Evolutionary conservation across 164 flowering plant species (phyloP), one percentile per base, ranked within the genome.

Genomic region (Nymphaea thermarum): DNA sequence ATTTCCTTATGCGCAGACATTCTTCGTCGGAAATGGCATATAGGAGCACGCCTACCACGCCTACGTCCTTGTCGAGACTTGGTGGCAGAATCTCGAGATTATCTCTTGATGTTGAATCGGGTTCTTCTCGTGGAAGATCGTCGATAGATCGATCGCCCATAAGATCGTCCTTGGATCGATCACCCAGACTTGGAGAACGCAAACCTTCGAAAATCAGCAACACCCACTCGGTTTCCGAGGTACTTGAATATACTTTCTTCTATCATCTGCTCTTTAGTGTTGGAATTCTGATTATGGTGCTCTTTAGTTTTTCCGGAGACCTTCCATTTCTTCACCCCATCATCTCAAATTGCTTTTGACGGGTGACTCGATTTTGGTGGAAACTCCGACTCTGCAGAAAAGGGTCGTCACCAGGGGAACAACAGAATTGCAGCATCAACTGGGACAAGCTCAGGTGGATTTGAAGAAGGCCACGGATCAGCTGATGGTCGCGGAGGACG

Each of bases 351-450:
- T 25, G 36, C 1, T 25, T 25, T 25, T 25, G 36, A 25, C 36
- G 36, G 36, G 36, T 25, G 36, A 15, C 8, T 51, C 14, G 57
- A 7, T 51, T 51, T 51, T 51, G 8, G 57, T 51, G 57, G 57
- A 15, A 8, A 51, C 25, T 61, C 64, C n/a, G 16, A 6, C 42
- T 17, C 25, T 61, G 4, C 17, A 62, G 64, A 62, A 62, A 62
- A 12, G 57, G 57, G 57, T 62, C 10, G 7, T 62, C 16, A 17
- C 8, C 2, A 62, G 18, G 42, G 65, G 72, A 68, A 70, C 63
- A 16, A 70, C 62, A 43, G 71, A 72, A 67, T 80, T 81, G 82
- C 84, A 81, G 71, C 78, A 70, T 18, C 81, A 84, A 57, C 62
- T 72, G 76, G 72, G 44, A 44, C 69, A 74, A 43, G 53, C 71